Evolutionary conservation across 352 stramenopile species (phyloP), one percentile per base, ranked within the genome.

Genomic region (Phytopythium vexans): DNA sequence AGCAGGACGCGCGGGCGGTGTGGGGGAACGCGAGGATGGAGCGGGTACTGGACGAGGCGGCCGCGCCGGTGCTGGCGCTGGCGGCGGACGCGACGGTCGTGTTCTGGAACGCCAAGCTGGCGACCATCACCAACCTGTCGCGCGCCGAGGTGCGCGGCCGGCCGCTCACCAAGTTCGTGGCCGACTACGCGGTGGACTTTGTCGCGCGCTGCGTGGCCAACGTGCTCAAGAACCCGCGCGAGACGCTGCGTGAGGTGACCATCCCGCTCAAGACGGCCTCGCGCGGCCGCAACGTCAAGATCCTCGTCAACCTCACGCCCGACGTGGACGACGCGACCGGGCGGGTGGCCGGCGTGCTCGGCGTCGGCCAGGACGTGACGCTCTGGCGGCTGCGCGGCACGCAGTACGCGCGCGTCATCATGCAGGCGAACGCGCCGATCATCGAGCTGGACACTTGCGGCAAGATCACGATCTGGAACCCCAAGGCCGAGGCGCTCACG

Each of bases 351-450:
- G 54, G 62, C 2, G 8, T 71, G 6, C 38, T 72, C 33, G 62
- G 58, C 16, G 73, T 88, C 38, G 77, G 74, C 31, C 70, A 88
- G 54, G 72, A 86, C 48, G 67, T 86, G 16, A 86, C 77, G 10
- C 45, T 71, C 32, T 77, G 63, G 60, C 57, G 65, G 8, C 34
- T 77, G 21, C 65, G 68, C 34, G 74, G 71, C 15, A 71, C 64
- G 9, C 68, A 89, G 55, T 86, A 87, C 63, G 66, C 68, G 42
- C 54, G 64, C 33, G 72, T 91, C 8, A 74, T 88, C 50, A 82
- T 88, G 59, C 82, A 86, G 39, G 81, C 81, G 2, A 92, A 89
- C 54, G 74, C 76, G 15, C 79, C 82, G 1, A 91, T 93, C 34
- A 76, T 95, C 41, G 82, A 88, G 53, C 63, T 93, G 14, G 80